Percentiles rank a stretch among this genome's conserved stretches.
phyloP scores from a whole-genome alignment of 257 asterid species.

The Plectranthus barbatus region DNA sequence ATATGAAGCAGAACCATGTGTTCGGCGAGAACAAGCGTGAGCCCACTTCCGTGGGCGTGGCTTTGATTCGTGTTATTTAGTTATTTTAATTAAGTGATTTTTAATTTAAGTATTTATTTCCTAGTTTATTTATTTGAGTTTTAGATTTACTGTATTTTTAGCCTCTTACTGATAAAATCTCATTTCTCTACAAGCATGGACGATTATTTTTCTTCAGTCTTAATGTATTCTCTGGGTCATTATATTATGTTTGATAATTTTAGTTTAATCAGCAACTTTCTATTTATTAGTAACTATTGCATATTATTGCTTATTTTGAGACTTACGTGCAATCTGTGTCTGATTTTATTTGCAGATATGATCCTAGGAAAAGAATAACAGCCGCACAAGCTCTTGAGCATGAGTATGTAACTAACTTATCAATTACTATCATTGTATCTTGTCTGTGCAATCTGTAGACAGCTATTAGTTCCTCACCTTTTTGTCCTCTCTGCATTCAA shows the following conservation, averaged over 20 bases:
- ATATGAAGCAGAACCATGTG: too few relatives aligned
- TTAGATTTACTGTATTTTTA: not conserved
- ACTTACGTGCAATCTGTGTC: conserved; percentile 11
- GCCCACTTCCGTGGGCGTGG: too few relatives aligned
- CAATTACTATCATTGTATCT: not conserved
- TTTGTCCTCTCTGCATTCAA: not conserved
- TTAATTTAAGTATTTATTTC: too few relatives aligned
- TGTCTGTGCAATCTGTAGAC: not conserved
- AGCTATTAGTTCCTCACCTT: conserved; percentile 4
- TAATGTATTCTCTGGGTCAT: not conserved
- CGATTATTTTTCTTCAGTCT: not conserved
- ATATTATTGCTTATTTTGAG: conserved; percentile 8
- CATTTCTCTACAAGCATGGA: not conserved
- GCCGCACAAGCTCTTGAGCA: conserved; percentile 97
- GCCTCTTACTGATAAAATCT: not conserved
- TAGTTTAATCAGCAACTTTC: not conserved
- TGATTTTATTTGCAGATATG: conserved; percentile 65
- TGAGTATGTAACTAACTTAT: conserved; percentile 52
- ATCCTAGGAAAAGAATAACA: conserved; percentile 84
- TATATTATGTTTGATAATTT: conserved; percentile 1
- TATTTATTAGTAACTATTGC: conserved; percentile 3
- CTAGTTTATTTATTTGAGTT: too few relatives aligned
- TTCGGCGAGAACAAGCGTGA: too few relatives aligned
- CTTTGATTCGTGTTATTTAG: too few relatives aligned
- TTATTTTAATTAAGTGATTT: too few relatives aligned